Percentiles rank a stretch among this genome's conserved stretches.
Evolutionary conservation across 129 eudicot species (phyloP).

Genomic region (Artemisia argyi): DNA sequence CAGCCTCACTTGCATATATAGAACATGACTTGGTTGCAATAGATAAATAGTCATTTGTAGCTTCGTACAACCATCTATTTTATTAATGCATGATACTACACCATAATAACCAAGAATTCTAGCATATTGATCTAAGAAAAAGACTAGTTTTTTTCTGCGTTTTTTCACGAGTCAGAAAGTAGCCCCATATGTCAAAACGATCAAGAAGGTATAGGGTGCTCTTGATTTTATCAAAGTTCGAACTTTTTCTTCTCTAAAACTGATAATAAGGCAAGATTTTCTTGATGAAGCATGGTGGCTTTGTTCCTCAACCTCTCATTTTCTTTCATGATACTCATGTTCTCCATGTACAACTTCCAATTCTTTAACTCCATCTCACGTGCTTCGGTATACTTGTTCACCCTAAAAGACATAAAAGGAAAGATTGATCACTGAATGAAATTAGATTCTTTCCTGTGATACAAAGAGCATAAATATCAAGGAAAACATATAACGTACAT

Average conservation of each 20-base stretch:
- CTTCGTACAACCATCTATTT: constrained; percentile 8
- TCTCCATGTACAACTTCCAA: constrained; percentile 54
- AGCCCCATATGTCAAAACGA: constrained; percentile 17
- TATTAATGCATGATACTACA: constrained; percentile 11
- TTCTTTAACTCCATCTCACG: constrained; percentile 44
- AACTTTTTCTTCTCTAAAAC: constrained; percentile 46
- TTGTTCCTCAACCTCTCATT: constrained; percentile 58
- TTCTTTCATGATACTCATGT: constrained; percentile 57
- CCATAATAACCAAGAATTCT: constrained; percentile 13
- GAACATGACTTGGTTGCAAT: constrained; percentile 12
- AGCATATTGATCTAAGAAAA: constrained; percentile 20
- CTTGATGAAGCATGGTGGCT: constrained; percentile 54
- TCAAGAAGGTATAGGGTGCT: constrained; percentile 28
- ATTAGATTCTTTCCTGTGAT: neutral
- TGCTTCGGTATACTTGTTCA: constrained; percentile 34
- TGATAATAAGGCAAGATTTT: constrained; percentile 54
- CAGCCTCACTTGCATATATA: constrained; percentile 22
- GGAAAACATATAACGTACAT: neutral
- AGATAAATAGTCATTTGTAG: constrained; percentile 14
- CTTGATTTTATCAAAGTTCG: constrained; percentile 30
- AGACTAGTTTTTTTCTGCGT: constrained; percentile 8
- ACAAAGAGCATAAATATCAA: neutral
- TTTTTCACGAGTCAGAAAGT: constrained; percentile 14
- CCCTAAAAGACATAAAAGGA: constrained; percentile 24
- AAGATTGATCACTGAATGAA: neutral